Evolutionary conservation across 139 green algal species (phyloP), one percentile per base, ranked within the genome.

Genomic region (Tetradesmus obliquus): DNA sequence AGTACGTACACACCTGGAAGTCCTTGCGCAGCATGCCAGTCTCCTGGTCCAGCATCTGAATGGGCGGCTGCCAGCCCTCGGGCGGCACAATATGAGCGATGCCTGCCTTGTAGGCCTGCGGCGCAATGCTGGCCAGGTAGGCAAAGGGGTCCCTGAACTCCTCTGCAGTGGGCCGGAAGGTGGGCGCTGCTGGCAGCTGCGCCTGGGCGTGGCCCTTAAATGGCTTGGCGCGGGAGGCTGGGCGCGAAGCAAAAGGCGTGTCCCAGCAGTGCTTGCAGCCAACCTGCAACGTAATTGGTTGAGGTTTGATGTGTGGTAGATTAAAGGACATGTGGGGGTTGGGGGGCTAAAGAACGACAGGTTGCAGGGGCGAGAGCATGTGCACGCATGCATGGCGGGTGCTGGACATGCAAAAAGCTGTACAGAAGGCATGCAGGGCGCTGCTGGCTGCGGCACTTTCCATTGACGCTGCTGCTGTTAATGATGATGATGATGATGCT

Each of bases 61-160:
- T 92, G n/a, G 95, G 94, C 69, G 89, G 95, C 24, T 93, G 55
- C 95, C 95, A 98, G 55, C 93, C 94, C 2, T 93, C 76, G 1
- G 98, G 98, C 7, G 98, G 98, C 17, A 99, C 95, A 82, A 99
- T 98, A 79, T 94, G 94, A 9, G 95, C 97, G 71, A 99, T 96
- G 20, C 98, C 98, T 62, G 94, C 97, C 82, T 93, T 91, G 55
- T 95, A 92, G 0, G 95, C 97, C 57, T 96, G 87, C 20, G 84
- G 83, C 0, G 88, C 92, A 12, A 99, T 97, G 17, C 84, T 95
- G 0, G 80, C 12, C 32, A 99, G 98, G 94, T 98, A 99, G 7
- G 93, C 92, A 6, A 99, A 84, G 6, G 97, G 97, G 90, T 99
- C 94, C 5, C 84, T 0, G 79, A 98, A 99, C 90, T 99, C 94